These are phyloP conservation scores for Fistulinella prunicolor DNA, from an alignment of 768 basidiomycete genomes.

Conservation along the genomic window DNA sequence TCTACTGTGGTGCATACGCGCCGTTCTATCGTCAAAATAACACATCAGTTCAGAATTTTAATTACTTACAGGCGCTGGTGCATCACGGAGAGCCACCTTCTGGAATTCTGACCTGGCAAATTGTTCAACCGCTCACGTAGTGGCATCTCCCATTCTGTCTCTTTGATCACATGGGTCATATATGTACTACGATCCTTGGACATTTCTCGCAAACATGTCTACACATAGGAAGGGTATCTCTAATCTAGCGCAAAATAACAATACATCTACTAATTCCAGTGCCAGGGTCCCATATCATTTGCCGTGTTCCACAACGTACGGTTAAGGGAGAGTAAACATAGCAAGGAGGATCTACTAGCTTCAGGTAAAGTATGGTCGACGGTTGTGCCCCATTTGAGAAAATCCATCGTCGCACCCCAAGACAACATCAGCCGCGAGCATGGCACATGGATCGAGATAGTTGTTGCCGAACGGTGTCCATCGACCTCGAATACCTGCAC, in stretches of 20 bases:
- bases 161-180: background rate
- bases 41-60: background rate
- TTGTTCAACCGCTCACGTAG: conserved; percentile 17
- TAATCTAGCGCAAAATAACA: conserved; percentile 19
- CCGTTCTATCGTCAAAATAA: background rate
- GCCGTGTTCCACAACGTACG: conserved; percentile 5
- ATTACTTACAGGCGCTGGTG: no score
- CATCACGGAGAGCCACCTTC: background rate
- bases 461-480: conserved; percentile 33
- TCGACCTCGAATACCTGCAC: conserved; percentile 7
- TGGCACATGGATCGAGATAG: conserved; percentile 29
- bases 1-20: background rate
- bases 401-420: conserved; percentile 39
- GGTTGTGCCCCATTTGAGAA: conserved; percentile 46
- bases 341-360: background rate
- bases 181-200: background rate
- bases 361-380: conserved; percentile 34
- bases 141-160: background rate
- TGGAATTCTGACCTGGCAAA: background rate
- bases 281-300: conserved; percentile 11
- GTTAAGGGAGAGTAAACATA: background rate
- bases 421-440: conserved; percentile 30
- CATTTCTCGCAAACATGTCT: background rate
- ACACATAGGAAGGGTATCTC: conserved; percentile 19
- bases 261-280: conserved; percentile 15